Percentiles rank a stretch among this genome's conserved stretches.
These are phyloP conservation scores for Funneliformis geosporum DNA, from an alignment of 192 early-diverging fungal species.

Conservation along the genomic window DNA sequence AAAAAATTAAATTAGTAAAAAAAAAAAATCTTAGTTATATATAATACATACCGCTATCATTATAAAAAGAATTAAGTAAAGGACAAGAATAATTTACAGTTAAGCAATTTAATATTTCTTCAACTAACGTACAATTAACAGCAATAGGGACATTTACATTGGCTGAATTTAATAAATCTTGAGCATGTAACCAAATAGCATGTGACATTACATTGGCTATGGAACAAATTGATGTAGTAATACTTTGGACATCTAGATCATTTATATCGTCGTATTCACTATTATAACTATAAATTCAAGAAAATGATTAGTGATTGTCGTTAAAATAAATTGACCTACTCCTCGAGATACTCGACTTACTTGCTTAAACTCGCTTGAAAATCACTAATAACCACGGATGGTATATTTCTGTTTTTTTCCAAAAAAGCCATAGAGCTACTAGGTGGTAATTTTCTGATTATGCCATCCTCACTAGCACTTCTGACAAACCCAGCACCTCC, in stretches of 20 bases:
- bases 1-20: neutral
- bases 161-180: slow-evolving; percentile 31
- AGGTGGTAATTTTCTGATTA: slow-evolving; percentile 62
- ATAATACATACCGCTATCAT: slow-evolving; percentile 38
- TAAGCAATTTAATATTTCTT: slow-evolving; percentile 60
- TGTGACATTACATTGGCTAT: slow-evolving; percentile 62
- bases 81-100: slow-evolving; percentile 68
- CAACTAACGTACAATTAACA: slow-evolving; percentile 59
- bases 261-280: slow-evolving; percentile 59
- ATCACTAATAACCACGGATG: slow-evolving; percentile 64
- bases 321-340: neutral
- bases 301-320: slow-evolving; percentile 2
- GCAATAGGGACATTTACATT: slow-evolving; percentile 47
- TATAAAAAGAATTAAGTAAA: slow-evolving; percentile 47
- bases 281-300: slow-evolving; percentile 55
- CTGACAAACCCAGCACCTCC: slow-evolving; percentile 41
- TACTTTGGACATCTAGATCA: slow-evolving; percentile 37
- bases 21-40: neutral
- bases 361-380: slow-evolving; percentile 57
- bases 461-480: slow-evolving; percentile 48
- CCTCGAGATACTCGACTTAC: slow-evolving; percentile 39
- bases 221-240: slow-evolving; percentile 51
- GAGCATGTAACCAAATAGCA: slow-evolving; percentile 56
- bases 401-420: slow-evolving; percentile 57
- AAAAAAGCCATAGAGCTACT: slow-evolving; percentile 73